Percentiles rank a stretch among this genome's conserved stretches.
Conservation (phyloP, 495 filamentous ascomycete species). For the Neurospora sp. region DNA sequence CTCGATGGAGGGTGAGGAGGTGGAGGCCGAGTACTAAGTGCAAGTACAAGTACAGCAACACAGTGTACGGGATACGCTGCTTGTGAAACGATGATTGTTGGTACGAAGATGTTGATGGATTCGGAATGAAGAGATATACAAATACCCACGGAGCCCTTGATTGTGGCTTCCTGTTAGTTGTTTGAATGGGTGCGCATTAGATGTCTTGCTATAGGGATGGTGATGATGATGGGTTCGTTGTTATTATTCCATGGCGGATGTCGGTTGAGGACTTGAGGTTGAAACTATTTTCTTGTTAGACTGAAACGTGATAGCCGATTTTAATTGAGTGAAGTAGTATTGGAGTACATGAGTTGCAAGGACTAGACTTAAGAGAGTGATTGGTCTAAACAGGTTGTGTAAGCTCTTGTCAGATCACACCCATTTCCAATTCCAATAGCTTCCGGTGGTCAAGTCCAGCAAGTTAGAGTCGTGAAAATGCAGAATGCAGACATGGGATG, state of each 20-base stretch:
- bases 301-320: slow-evolving; percentile 23
- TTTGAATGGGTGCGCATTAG: not conserved
- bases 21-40: slow-evolving; percentile 88
- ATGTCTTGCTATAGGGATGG: not conserved
- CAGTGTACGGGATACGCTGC: not conserved
- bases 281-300: slow-evolving; percentile 17
- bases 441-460: not conserved
- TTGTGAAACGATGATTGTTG: not conserved
- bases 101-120: not conserved
- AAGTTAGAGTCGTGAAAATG: not conserved
- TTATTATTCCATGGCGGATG: slow-evolving; percentile 7
- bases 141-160: not conserved
- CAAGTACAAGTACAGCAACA: not conserved
- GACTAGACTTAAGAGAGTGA: not conserved
- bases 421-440: not conserved
- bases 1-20: slow-evolving; percentile 80
- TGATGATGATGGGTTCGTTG: slow-evolving; percentile 7
- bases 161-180: not conserved
- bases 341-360: not conserved
- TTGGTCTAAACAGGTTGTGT: not conserved
- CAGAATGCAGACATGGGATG: not conserved
- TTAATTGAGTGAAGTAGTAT: slow-evolving; percentile 15
- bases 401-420: not conserved
- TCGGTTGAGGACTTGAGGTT: slow-evolving; percentile 7
- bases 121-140: not conserved